These are phyloP conservation scores for Exophiala aquamarina DNA, from an alignment of 2,329 filamentous ascomycete genomes.

Conservation along the genomic window DNA sequence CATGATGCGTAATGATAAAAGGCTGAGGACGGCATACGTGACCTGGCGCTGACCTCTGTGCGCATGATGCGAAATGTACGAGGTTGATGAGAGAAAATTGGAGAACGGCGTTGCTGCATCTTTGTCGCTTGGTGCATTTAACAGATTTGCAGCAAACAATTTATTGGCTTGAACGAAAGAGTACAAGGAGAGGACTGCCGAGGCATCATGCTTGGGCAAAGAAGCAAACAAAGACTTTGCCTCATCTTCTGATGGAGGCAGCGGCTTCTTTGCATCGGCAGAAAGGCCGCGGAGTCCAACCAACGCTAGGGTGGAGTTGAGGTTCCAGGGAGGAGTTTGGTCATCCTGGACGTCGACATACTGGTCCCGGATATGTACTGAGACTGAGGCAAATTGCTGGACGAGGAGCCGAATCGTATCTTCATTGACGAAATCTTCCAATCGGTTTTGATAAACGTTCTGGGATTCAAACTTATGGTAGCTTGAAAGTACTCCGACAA, in stretches of 20 bases:
- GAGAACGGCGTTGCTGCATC: slow-evolving; percentile 72
- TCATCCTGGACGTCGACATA: slow-evolving; percentile 90
- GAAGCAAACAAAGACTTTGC: slow-evolving; percentile 77
- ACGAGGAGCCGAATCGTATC: slow-evolving; percentile 80
- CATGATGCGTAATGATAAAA: slow-evolving; percentile 81
- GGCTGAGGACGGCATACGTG: slow-evolving; percentile 79
- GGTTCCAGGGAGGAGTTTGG: slow-evolving; percentile 82
- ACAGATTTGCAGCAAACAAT: slow-evolving; percentile 83
- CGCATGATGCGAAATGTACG: slow-evolving; percentile 91
- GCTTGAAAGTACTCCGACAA: slow-evolving; percentile 86
- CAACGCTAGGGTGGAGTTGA: slow-evolving; percentile 77
- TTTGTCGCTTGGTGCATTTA: slow-evolving; percentile 61
- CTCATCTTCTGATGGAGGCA: slow-evolving; percentile 68
- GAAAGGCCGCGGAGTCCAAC: slow-evolving; percentile 79
- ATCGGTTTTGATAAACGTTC: slow-evolving; percentile 87
- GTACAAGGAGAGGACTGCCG: slow-evolving; percentile 80
- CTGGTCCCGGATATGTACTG: slow-evolving; percentile 64
- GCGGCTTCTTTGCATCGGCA: slow-evolving; percentile 62
- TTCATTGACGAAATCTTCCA: slow-evolving; percentile 96
- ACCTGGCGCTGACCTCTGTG: slow-evolving; percentile 77
- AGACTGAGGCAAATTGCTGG: slow-evolving; percentile 71
- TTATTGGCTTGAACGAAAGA: slow-evolving; percentile 96
- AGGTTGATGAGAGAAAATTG: slow-evolving; percentile 81
- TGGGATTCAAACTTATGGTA: slow-evolving; percentile 99
- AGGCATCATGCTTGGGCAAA: slow-evolving; percentile 76